These are phyloP conservation scores for Mycena capillaripes DNA, from an alignment of 768 basidiomycete genomes.

Conservation along the genomic window DNA sequence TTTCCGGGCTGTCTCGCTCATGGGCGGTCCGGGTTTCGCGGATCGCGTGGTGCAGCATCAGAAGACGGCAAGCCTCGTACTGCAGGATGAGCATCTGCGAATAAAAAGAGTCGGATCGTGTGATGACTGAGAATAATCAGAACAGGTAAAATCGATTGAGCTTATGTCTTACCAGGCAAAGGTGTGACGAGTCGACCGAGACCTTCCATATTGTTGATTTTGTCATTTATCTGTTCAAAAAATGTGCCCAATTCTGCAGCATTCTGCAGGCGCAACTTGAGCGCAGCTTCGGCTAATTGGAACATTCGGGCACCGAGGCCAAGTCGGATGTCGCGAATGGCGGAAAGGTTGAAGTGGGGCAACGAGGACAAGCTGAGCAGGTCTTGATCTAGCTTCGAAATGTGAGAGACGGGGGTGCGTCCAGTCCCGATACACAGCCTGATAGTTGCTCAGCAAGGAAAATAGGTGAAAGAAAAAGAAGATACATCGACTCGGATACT, in stretches of 20 bases:
- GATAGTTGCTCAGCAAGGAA: neutral
- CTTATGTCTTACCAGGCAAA: slow-evolving; percentile 49
- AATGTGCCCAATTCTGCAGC: slow-evolving; percentile 46
- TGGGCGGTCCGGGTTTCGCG: slow-evolving; percentile 39
- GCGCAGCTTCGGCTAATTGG: slow-evolving; percentile 47
- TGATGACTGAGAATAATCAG: slow-evolving; percentile 53
- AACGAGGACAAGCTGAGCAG: slow-evolving; percentile 44
- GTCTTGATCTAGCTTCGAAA: slow-evolving; percentile 46
- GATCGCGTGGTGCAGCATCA: slow-evolving; percentile 53
- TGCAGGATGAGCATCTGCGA: slow-evolving; percentile 56
- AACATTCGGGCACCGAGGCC: slow-evolving; percentile 53
- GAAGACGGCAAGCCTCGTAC: slow-evolving; percentile 56
- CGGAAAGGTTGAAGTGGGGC: slow-evolving; percentile 35
- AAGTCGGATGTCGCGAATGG: slow-evolving; percentile 52
- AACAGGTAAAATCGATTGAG: neutral
- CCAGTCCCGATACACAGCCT: slow-evolving; percentile 61
- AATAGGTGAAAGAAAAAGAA: neutral
- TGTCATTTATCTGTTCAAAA: slow-evolving; percentile 49
- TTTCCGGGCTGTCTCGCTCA: slow-evolving; percentile 36
- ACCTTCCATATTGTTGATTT: slow-evolving; percentile 51
- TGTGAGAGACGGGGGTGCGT: slow-evolving; percentile 52
- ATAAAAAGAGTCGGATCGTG: slow-evolving; percentile 58
- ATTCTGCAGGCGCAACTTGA: slow-evolving; percentile 47
- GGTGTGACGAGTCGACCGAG: slow-evolving; percentile 54
- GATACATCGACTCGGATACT: slow-evolving; percentile 54